Base-by-base conservation (phyloP, 192 early-diverging fungal genomes). In the Coemansia sp. region DNA sequence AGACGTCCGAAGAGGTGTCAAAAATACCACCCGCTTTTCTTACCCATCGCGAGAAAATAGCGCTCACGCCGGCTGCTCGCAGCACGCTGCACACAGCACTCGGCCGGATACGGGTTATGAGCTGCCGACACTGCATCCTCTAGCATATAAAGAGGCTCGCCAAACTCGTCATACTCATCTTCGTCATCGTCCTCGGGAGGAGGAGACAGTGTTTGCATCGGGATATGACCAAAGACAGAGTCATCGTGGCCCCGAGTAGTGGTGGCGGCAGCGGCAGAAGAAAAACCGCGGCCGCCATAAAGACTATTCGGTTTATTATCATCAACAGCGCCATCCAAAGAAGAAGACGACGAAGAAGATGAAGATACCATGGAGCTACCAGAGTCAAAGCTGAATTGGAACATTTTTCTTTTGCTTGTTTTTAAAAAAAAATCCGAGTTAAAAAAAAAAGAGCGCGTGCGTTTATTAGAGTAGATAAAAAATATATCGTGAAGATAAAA, bases 21-120 rank as follows among this genome's bases (percentile, higher is more conserved):
- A 86, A 86, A 74, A 72, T 74, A 86, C 84, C 84, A 86, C 84
- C 84, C 84, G 40, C 66, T 29, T 76, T 86, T 79, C 78, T 82
- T 86, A 29, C 84, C 84, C 84, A 76, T 71, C 69, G 74, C 78
- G 71, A 60, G 81, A 69, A 76, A 86, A 69, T 79, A 86, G 71
- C 73, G 76, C 57, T 86, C 84, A 20, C 74, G 79, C 61, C 73
- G 62, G 47, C 74, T 68, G 31, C 61, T 72, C 47, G 75, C 65
- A 5, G 84, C 58, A 24, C 84, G 73, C 76, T 81, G 73, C n/a
- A 81, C 75, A 40, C 69, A 71, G 79, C 76, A 85, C 70, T 81
- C 74, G 29, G 84, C 79, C 46, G 71, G 63, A 22, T 68, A 69
- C 29, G 58, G 58, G 18, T 61, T 36, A 16, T 61, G 58, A 1